Base-by-base conservation (phyloP, 306 rosid genomes). In the Biancaea sappan region DNA sequence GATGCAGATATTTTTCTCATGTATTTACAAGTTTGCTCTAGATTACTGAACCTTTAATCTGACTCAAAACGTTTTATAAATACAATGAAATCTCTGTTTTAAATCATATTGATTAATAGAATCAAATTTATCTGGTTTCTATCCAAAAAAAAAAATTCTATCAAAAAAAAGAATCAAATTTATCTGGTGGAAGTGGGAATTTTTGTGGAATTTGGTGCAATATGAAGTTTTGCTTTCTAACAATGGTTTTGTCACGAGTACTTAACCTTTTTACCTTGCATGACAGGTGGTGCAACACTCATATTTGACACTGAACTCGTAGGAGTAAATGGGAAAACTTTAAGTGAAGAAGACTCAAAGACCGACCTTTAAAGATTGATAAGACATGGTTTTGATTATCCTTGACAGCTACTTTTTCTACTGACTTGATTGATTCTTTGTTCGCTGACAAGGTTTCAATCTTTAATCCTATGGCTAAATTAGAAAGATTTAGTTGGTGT, bases 301-400 rank as follows among this genome's bases (percentile, higher is more conserved):
- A 75, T 94, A 59, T 94, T 94, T 53, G 97, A 94, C 77, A 94
- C 99, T 0, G 98, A 94, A 91, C 96, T 94, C 26, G 96, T 94
- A 35, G 96, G 90, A 65, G 89, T 94, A 78, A 83, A 92, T 66
- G 99, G 44, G 2, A 71, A 74, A 72, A 78, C 71, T 67, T 60
- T 81, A 8, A 22, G 16, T 25, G 82, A 72, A 71, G 88, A 71
- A 47, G 68, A 71, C 16, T 6, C 67, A 5, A 15, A 37, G 53
- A 38, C 76, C 10, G 88, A 85, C 63, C 82, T 85, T 16, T 85
- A 85, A 82, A 67, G 80, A 56, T 61, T 41, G 5, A 34, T 19
- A 54, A 52, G 34, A 48, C 66, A 51, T 13, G 59, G 71, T 71
- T 59, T 73, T 58, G 40, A 48, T 18, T 2, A 15, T 66, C 25